Evolutionary conservation across 768 basidiomycete species (phyloP).

Genomic region (Mrakia blollopis): DNA sequence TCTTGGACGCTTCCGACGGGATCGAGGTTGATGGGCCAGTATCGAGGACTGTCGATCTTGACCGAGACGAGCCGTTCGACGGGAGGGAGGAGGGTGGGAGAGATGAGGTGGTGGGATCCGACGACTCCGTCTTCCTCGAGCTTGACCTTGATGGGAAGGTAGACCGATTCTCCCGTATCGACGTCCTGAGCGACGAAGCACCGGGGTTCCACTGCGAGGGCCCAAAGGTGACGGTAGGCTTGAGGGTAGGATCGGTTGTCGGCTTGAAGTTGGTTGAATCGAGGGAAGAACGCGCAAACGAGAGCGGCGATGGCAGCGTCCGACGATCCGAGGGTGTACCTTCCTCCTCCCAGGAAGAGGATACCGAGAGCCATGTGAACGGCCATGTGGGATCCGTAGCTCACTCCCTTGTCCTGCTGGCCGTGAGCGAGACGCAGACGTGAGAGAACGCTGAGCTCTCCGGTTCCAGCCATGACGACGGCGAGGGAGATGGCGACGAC

Average conservation of each 20-base stretch:
- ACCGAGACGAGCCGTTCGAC: constrained; percentile 75
- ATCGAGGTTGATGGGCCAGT: constrained; percentile 89
- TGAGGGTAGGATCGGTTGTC: constrained; percentile 91
- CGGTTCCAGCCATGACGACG: constrained; percentile 96
- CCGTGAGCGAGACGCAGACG: constrained; percentile 85
- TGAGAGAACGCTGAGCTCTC: constrained; percentile 82
- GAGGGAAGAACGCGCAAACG: constrained; percentile 85
- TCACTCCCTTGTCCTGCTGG: constrained; percentile 53
- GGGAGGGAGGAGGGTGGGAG: constrained; percentile 88
- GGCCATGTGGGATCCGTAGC: constrained; percentile 81
- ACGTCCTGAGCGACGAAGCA: constrained; percentile 89
- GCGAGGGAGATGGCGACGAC: constrained; percentile 77
- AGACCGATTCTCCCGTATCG: constrained; percentile 82
- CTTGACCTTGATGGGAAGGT: constrained; percentile 84
- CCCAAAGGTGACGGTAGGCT: constrained; percentile 92
- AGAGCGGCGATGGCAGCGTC: constrained; percentile 86
- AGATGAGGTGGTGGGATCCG: constrained; percentile 70
- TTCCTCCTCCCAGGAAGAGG: constrained; percentile 87
- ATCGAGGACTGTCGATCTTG: constrained; percentile 85
- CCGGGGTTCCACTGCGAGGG: constrained; percentile 86
- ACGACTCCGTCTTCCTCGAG: constrained; percentile 58
- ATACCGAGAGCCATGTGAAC: constrained; percentile 86
- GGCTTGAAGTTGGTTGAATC: constrained; percentile 67
- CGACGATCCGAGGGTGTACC: constrained; percentile 85
- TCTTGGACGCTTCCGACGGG: constrained; percentile 48